These are phyloP conservation scores for Agrostemma githago DNA, from an alignment of 148 eudicot species.

Conservation along the genomic window DNA sequence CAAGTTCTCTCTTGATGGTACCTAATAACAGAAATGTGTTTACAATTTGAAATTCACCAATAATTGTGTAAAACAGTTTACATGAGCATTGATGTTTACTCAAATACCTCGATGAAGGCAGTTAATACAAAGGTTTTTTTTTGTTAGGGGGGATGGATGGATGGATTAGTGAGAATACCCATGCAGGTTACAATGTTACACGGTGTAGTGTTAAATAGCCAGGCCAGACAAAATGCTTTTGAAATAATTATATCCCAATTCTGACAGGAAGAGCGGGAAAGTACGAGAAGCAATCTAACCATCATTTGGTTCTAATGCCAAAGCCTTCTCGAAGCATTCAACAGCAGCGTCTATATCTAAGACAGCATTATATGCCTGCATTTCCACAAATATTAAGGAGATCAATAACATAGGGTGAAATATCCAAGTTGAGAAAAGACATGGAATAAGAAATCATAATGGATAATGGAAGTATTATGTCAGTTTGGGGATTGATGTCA, in stretches of 20 bases:
- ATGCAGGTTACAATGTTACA: too few species aligned
- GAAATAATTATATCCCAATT: neutral
- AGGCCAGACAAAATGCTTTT: too few species aligned
- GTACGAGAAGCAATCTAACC: slow-evolving; percentile 29
- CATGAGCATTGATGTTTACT: neutral
- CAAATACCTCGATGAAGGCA: neutral
- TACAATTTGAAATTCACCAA: neutral
- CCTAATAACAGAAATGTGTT: slow-evolving; percentile 31
- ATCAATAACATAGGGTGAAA: too few species aligned
- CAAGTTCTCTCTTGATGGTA: slow-evolving; percentile 65
- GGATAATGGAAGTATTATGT: neutral
- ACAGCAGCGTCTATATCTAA: slow-evolving; percentile 69
- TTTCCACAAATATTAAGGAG: neutral
- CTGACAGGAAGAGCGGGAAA: neutral
- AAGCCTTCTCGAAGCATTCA: slow-evolving; percentile 63
- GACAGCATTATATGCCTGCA: slow-evolving; percentile 70
- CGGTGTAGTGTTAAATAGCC: too few species aligned
- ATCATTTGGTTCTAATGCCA: slow-evolving; percentile 71
- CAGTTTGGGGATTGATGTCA: neutral
- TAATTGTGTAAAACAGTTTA: neutral
- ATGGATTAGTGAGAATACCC: too few species aligned
- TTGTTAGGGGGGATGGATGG: neutral
- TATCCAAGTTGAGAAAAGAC: too few species aligned
- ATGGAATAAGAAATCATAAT: neutral
- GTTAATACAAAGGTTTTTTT: neutral